A percentile compares a stretch with the other conserved stretches of the same genome.
Conservation (phyloP, 805 yeast genomes). For the Candida schatavii region DNA sequence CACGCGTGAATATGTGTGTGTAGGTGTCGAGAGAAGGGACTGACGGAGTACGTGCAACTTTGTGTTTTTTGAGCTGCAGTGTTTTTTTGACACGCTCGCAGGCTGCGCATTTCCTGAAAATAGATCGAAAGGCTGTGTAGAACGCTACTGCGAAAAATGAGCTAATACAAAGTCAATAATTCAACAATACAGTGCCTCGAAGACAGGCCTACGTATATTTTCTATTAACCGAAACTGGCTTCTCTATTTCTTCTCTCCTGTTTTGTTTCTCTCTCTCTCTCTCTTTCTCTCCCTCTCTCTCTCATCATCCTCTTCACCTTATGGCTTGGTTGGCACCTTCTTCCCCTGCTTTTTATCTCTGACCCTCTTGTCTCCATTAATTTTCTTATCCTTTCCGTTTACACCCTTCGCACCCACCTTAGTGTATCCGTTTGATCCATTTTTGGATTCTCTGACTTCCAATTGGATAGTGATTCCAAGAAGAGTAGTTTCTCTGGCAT, state of each 20-base stretch:
- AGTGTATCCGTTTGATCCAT: conserved; percentile 10
- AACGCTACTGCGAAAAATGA: no score
- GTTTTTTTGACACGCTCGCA: neutral
- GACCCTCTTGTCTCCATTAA: conserved; percentile 7
- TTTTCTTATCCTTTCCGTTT: conserved; percentile 4
- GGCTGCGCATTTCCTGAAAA: neutral
- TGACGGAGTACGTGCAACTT: neutral
- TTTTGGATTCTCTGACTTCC: conserved; percentile 37
- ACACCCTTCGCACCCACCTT: conserved; percentile 12
- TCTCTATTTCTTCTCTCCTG: conserved; percentile 8
- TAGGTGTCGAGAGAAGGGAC: neutral
- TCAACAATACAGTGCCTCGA: no score
- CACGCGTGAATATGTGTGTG: neutral
- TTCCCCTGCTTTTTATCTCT: conserved; percentile 17
- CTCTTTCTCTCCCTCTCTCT: neutral
- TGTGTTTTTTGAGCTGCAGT: neutral
- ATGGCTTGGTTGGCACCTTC: conserved; percentile 1
- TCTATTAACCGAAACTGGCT: no score
- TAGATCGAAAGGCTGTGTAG: no score
- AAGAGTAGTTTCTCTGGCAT: conserved; percentile 29
- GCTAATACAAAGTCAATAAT: no score
- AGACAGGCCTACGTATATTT: no score
- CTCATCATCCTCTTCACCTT: neutral
- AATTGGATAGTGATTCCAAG: conserved; percentile 30
- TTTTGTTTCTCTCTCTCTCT: neutral